These are phyloP conservation scores for Entrophospora sp. DNA, from an alignment of 192 early-diverging fungal genomes.

Conservation along the genomic window DNA sequence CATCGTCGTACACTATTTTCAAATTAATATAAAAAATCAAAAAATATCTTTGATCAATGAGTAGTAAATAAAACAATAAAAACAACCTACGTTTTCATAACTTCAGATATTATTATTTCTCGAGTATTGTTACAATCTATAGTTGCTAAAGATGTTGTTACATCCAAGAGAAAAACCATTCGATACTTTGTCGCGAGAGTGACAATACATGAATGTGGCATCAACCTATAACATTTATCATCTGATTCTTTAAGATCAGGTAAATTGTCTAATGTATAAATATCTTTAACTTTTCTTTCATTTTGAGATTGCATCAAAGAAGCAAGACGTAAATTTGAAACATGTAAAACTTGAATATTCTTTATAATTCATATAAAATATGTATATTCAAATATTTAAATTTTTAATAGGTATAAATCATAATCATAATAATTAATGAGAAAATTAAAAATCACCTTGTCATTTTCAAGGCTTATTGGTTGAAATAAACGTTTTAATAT, in stretches of 20 bases:
- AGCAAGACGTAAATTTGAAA: not conserved
- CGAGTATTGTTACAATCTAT: slow-evolving; percentile 33
- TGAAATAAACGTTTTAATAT: slow-evolving; percentile 28
- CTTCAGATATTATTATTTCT: slow-evolving; percentile 39
- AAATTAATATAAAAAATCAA: not conserved
- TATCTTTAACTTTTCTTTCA: not conserved
- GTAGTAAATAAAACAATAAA: not conserved
- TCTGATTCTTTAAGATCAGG: not conserved
- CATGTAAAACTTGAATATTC: slow-evolving; percentile 10
- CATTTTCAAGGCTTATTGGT: slow-evolving; percentile 19
- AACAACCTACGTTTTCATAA: slow-evolving; percentile 37
- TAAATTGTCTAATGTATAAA: slow-evolving; percentile 16
- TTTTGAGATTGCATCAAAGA: slow-evolving; percentile 15
- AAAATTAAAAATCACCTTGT: slow-evolving; percentile 17
- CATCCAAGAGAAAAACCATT: slow-evolving; percentile 61
- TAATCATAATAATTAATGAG: not conserved
- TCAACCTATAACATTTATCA: slow-evolving; percentile 38
- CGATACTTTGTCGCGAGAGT: slow-evolving; percentile 48
- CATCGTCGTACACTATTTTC: not conserved
- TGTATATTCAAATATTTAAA: not conserved
- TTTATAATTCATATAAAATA: not conserved
- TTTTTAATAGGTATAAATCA: not conserved
- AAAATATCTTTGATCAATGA: not conserved
- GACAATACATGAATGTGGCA: slow-evolving; percentile 58
- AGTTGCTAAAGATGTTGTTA: slow-evolving; percentile 57